Evolutionary conservation across 73 alveolate genomes (phyloP), one percentile per base, ranked within the genome.

Genomic region (Breviolum minutum): DNA sequence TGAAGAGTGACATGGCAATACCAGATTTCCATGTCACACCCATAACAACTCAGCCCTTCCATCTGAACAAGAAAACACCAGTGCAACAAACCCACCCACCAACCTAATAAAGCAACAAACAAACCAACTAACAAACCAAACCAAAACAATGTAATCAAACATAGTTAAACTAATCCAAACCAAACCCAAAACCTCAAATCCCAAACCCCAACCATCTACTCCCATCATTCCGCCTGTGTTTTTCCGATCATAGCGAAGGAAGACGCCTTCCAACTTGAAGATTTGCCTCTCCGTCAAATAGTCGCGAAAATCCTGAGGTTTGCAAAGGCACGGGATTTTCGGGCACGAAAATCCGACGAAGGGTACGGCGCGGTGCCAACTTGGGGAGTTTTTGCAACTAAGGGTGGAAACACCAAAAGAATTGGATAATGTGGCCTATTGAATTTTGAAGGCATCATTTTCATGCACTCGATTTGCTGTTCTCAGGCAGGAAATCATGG

Each of bases 251-350:
- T 74, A 61, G 27, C 90, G 89, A 11, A 92, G 98, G 81, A 92
- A 92, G 61, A 64, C 90, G 24, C 89, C 27, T 81, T 92, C 98
- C 98, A 92, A 66, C 54, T 74, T 73, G 79, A 91, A 84, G 30
- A 74, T 84, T 81, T 92, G 98, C 68, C 98, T 66, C 81, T 92
- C 98, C 5, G 98, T 92, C 66, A 92, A 54, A 66, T 73, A 92
- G 80, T 92, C 98, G 63, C 91, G 89, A 54, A 74, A 92, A 29
- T 92, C 98, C 98, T 92, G 22, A 74, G 90, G 14, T 68, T 14
- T 0, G 63, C 63, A 61, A 13, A 20, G n/a, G n/a, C n/a, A n/a
- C n/a, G n/a, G 24, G 74, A 17, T 11, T 66, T 66, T n/a, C n/a
- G 74, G 74, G 74, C 74, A 13, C 17, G 24, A 66, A 17, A 11